Base-by-base conservation (phyloP, 2,329 filamentous ascomycete genomes). In the Thelonectria blattea region DNA sequence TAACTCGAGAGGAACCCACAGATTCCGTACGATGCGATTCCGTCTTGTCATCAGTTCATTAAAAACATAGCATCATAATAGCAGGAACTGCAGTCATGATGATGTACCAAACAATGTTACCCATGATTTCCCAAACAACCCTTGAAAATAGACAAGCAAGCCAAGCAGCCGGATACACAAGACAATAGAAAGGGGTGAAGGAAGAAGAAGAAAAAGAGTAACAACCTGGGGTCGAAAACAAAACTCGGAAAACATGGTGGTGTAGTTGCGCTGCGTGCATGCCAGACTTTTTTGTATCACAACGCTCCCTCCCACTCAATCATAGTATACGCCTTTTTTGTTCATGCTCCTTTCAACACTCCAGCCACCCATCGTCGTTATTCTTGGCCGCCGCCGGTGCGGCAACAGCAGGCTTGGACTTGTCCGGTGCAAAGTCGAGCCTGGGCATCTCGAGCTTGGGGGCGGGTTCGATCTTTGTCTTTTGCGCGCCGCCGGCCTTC, bases 391-490 rank as follows among this genome's bases (percentile, higher is more conserved):
- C 64, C 5, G 22, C 14, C 39, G 34, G 12, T 37, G 34, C 12
- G 4, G 34, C 34, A 37, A 37, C 34, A 14, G 34, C 34, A 37
- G 52, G n/a, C 42, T 67, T 66, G 50, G 69, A 67, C 70, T 68
- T 69, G 46, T 77, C 76, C 22, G 78, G 68, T 7, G 75, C 78
- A 65, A 87, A 80, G 68, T 85, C 83, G 61, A 87, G 77, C 69
- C 78, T 82, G 10, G 83, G 84, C 65, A 86, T 85, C 66, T 89
- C 87, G 63, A 91, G 76, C 74, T 83, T 86, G 12, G 88, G 88
- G 27, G 84, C 79, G 22, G 83, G 80, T 64, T 84, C 81, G 37
- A 83, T 80, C 55, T 82, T 79, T 74, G 84, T 83, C 71, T 74
- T 75, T 79, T 80, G 75, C 30, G 70, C 75, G 42, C 70, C 75